Evolutionary conservation across 257 asterid genomes (phyloP).

Genomic region (Ilex asprella): DNA sequence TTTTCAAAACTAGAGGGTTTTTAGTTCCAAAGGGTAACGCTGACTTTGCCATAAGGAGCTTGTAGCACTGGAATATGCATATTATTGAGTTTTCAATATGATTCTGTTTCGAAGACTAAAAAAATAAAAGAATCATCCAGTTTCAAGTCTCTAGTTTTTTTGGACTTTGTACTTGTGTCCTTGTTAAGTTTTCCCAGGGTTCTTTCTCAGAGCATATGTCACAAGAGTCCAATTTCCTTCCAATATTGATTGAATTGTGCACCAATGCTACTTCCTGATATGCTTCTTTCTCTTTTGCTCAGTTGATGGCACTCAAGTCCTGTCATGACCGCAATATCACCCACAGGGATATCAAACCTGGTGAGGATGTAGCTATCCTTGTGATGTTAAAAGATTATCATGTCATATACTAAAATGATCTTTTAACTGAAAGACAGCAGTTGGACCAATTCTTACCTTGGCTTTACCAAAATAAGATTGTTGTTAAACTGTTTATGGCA

Average conservation of each 20-base stretch:
- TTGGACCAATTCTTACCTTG: neutral
- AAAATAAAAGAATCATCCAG: too few relatives aligned
- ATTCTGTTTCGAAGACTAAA: neutral
- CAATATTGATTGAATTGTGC: neutral
- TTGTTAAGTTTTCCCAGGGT: neutral
- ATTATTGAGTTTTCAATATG: too few relatives aligned
- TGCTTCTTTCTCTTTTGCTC: slow-evolving; percentile 22
- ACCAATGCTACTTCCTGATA: slow-evolving; percentile 14
- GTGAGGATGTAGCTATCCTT: slow-evolving; percentile 33
- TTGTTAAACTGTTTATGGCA: neutral
- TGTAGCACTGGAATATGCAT: too few relatives aligned
- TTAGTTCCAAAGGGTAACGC: too few relatives aligned
- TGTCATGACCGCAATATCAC: slow-evolving; percentile 95
- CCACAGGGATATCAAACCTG: slow-evolving; percentile 98
- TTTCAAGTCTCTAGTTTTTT: too few relatives aligned
- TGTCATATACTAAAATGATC: neutral
- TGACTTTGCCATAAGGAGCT: too few relatives aligned
- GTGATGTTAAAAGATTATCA: neutral
- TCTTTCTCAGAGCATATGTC: neutral
- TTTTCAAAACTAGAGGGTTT: too few relatives aligned
- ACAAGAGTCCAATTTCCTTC: neutral
- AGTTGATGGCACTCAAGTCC: slow-evolving; percentile 88
- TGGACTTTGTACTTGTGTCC: neutral
- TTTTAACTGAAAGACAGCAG: neutral
- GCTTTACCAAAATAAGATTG: neutral